Base-by-base conservation (phyloP, 176 grass and related monocot genomes). In the Canna indica region DNA sequence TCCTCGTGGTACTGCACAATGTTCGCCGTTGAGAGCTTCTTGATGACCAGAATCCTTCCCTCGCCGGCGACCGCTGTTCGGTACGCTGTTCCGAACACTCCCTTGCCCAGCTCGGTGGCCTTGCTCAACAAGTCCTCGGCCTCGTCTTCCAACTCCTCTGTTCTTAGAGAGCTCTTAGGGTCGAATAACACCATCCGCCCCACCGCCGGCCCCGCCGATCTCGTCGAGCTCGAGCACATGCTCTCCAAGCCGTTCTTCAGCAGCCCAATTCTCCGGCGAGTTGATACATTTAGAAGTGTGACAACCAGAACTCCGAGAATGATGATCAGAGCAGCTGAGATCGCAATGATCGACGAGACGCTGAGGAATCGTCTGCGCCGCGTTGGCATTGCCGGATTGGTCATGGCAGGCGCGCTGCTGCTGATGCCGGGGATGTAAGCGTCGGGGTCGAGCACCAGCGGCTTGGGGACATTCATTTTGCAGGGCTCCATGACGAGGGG, bases 121-220 rank as follows among this genome's bases (percentile, higher is more conserved):
- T 90, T 84, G 80, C 75, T 80, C 75, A 97, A 78, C 68, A 97
- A 58, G 9, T 88, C 67, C 13, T 97, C 88, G 0, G 81, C 83
- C 1, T 81, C 92, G n/a, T 75, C 85, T 5, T 84, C 86, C 12
- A 91, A 78, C 76, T 97, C 94, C 81, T 97, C 89, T 5, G 86
- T 80, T 1, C 82, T 80, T 2, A 92, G 82, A 79, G 64, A 89
- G 71, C 69, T 87, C 3, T 73, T 65, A 0, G 81, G 77, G 5
- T 89, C 93, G 44, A 97, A 92, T 41, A 81, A 25, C 33, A 97
- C 89, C 88, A 92, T 72, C 86, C 87, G 89, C 18, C 93, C 93
- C 14, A 83, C 80, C 4, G 75, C 82, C 3, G 83, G 77, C 38
- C 85, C 57, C 31, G 26, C 74, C 0, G 81, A 78, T 75, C 80